Conservation (phyloP, 495 filamentous ascomycete species). For the Mytilinidion resinicola region DNA sequence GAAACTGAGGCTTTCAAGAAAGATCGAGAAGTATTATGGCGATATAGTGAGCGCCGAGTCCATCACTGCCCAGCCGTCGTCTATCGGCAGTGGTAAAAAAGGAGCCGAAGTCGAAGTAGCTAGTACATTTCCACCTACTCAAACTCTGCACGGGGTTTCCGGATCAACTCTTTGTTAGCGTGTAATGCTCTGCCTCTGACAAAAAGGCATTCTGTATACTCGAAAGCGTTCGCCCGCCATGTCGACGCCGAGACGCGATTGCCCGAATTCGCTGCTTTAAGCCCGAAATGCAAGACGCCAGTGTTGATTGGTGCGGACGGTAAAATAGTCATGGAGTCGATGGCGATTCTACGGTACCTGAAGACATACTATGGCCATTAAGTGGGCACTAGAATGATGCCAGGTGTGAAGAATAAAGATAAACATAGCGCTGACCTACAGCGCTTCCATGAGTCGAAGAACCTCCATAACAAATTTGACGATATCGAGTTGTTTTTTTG, state of each 20-base stretch:
- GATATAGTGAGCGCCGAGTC: neutral
- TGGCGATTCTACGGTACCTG: constrained; percentile 1
- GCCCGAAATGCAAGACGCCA: neutral
- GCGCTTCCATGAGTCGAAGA: neutral
- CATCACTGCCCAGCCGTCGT: neutral
- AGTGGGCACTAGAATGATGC: neutral
- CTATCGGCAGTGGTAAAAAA: neutral
- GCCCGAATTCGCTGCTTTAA: neutral
- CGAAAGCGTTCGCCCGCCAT: neutral
- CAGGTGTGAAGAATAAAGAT: neutral
- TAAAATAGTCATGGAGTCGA: neutral
- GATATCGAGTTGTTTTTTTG: neutral
- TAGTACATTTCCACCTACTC: neutral
- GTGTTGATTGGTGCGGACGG: constrained; percentile 1
- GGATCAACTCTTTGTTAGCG: neutral
- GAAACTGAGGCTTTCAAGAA: neutral
- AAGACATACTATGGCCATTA: neutral
- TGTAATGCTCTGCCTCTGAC: neutral
- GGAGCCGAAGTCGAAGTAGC: neutral
- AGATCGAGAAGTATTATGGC: neutral
- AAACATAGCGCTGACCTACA: neutral
- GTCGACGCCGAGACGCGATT: neutral
- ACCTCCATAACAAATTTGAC: neutral
- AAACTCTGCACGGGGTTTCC: neutral
- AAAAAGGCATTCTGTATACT: neutral